These are phyloP conservation scores for Eucalyptus viminalis DNA, from an alignment of 345 rosid genomes.

Conservation along the genomic window DNA sequence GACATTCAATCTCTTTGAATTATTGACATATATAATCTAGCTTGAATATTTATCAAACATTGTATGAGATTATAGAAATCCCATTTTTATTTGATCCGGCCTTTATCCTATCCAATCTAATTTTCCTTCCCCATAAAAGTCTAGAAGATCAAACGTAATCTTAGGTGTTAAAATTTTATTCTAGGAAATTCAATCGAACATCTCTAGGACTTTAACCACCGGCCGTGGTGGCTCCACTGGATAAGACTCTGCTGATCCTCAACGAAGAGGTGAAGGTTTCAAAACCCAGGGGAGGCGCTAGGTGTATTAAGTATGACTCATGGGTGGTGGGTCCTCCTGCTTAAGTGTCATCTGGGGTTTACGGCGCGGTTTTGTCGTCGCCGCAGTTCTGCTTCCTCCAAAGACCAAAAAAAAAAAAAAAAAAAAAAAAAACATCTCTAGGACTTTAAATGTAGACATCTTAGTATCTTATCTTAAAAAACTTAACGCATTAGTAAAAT, in stretches of 20 bases:
- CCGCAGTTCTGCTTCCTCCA: no score
- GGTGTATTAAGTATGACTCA: no score
- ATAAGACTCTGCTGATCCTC: no score
- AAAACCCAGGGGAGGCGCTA: no score
- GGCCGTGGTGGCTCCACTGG: no score
- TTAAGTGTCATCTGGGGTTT: no score
- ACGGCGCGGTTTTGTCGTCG: no score
- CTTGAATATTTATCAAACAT: not conserved
- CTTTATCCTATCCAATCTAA: not conserved
- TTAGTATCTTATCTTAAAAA: not conserved
- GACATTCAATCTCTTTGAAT: not conserved
- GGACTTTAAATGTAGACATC: not conserved
- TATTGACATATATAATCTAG: not conserved
- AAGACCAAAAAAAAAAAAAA: no score
- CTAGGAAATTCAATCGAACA: not conserved
- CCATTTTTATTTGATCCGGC: accelerated
- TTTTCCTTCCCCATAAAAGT: not conserved
- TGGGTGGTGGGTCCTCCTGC: no score
- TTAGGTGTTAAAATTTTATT: not conserved
- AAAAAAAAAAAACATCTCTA: not conserved
- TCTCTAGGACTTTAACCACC: not conserved
- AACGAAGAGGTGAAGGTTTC: no score
- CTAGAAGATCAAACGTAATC: not conserved
- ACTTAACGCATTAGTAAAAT: not conserved
- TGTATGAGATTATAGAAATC: not conserved